Percentiles rank a stretch among this genome's conserved stretches.
Evolutionary conservation across 2,329 filamentous ascomycete species (phyloP).

Genomic region (Juglanconis sp.): DNA sequence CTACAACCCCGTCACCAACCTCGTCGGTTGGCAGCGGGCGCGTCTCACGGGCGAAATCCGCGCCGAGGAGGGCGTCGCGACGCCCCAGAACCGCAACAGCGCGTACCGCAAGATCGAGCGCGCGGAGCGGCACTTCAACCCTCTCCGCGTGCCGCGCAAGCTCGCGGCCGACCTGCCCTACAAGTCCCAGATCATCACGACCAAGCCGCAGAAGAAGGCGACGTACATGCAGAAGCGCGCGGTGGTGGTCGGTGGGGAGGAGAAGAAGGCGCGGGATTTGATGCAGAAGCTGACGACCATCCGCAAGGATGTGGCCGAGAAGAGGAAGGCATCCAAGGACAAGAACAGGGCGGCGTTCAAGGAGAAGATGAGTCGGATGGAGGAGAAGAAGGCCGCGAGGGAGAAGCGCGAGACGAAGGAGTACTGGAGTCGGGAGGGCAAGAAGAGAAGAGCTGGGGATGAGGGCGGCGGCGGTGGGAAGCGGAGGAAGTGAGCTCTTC

Average conservation of each 20-base stretch:
- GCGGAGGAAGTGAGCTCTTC: slow-evolving; percentile 29
- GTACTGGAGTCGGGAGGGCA: slow-evolving; percentile 88
- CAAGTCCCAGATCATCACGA: slow-evolving; percentile 83
- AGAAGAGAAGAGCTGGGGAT: slow-evolving; percentile 52
- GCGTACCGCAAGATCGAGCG: slow-evolving; percentile 73
- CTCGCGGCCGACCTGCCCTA: slow-evolving; percentile 83
- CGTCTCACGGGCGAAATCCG: slow-evolving; percentile 90
- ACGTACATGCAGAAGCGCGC: slow-evolving; percentile 96
- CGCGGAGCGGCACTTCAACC: slow-evolving; percentile 71
- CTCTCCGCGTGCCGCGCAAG: slow-evolving; percentile 71
- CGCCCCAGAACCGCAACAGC: slow-evolving; percentile 79
- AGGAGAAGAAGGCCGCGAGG: slow-evolving; percentile 79
- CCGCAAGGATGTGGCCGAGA: slow-evolving; percentile 84
- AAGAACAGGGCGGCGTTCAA: slow-evolving; percentile 77
- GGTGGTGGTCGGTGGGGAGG: slow-evolving; percentile 80
- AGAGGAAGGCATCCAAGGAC: slow-evolving; percentile 81
- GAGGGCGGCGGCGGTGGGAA: slow-evolving; percentile 40
- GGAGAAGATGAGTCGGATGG: slow-evolving; percentile 76
- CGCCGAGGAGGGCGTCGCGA: slow-evolving; percentile 68
- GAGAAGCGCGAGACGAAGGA: slow-evolving; percentile 92
- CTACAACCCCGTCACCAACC: slow-evolving; percentile 94
- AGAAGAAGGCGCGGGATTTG: slow-evolving; percentile 81
- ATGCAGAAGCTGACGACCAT: slow-evolving; percentile 92
- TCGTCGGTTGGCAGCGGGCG: slow-evolving; percentile 92
- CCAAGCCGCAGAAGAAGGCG: slow-evolving; percentile 72